Evolutionary conservation across 805 yeast genomes (phyloP).

Genomic region (Ogataea kodamae): DNA sequence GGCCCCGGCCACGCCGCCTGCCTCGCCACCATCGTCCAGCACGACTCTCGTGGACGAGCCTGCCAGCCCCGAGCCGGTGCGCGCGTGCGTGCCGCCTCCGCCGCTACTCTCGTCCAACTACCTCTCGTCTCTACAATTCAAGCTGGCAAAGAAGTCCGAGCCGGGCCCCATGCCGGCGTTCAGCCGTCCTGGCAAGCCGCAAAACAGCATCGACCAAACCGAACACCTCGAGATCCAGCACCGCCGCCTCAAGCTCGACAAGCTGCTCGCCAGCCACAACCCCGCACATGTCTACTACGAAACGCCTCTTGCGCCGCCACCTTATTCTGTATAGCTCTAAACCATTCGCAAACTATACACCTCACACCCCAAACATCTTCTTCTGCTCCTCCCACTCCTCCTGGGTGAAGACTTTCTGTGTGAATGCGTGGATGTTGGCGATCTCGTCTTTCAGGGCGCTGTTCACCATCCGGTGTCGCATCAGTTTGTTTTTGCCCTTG

Average conservation of each 20-base stretch:
- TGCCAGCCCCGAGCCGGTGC: not conserved
- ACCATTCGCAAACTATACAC: slow-evolving; percentile 5
- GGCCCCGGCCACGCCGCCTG: slow-evolving; percentile 11
- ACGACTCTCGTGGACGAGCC: slow-evolving; percentile 7
- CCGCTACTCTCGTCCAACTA: slow-evolving; percentile 6
- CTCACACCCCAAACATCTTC: slow-evolving; percentile 22
- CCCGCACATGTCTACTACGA: slow-evolving; percentile 13
- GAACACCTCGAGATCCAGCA: slow-evolving; percentile 26
- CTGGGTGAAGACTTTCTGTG: slow-evolving; percentile 84
- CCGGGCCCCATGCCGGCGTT: slow-evolving; percentile 8
- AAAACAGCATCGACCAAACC: slow-evolving; percentile 24
- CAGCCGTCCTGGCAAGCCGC: slow-evolving; percentile 3
- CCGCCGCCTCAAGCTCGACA: slow-evolving; percentile 28
- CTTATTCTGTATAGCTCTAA: slow-evolving; percentile 21
- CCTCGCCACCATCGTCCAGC: slow-evolving; percentile 5
- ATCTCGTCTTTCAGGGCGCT: slow-evolving; percentile 78
- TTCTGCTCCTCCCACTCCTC: slow-evolving; percentile 72
- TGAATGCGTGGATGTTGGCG: slow-evolving; percentile 86
- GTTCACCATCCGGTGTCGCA: slow-evolving; percentile 86
- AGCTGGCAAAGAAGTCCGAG: slow-evolving; percentile 12
- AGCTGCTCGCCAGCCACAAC: slow-evolving; percentile 19
- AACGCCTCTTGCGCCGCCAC: slow-evolving; percentile 29
- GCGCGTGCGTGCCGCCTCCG: not conserved
- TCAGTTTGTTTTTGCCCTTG: slow-evolving; percentile 75
- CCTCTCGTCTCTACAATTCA: slow-evolving; percentile 12